phyloP scores from a whole-genome alignment of 306 rosid genomes.

The Biancaea sappan region DNA sequence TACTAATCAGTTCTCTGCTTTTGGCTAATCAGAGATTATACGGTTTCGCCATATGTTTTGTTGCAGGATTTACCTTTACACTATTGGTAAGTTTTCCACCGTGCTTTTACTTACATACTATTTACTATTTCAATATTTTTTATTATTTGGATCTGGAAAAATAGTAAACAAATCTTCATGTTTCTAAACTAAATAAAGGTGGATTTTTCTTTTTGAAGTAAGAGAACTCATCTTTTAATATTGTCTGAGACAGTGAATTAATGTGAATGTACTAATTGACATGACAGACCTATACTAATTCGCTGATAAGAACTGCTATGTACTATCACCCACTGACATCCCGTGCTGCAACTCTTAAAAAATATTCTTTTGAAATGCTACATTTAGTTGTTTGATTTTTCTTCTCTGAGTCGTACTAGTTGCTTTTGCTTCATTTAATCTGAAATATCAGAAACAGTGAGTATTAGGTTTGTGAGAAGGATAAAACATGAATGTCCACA shows the following conservation, averaged over 20 bases:
- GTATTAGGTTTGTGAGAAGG: background rate
- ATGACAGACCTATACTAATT: background rate
- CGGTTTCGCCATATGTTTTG: slow-evolving; percentile 86
- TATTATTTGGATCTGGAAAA: slow-evolving; percentile 19
- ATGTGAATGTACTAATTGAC: background rate
- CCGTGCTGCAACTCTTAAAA: background rate
- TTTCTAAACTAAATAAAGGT: background rate
- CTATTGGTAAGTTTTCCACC: slow-evolving; percentile 62
- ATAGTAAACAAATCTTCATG: background rate
- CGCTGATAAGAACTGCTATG: background rate
- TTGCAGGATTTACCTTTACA: slow-evolving; percentile 78
- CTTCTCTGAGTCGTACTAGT: background rate
- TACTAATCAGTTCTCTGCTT: slow-evolving; percentile 33
- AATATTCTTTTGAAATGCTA: background rate
- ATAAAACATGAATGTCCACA: background rate
- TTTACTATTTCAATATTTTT: background rate
- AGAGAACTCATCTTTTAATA: background rate
- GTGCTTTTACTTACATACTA: background rate
- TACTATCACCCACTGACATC: background rate
- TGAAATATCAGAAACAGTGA: background rate
- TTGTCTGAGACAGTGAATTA: background rate
- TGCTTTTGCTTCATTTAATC: background rate
- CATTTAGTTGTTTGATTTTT: background rate
- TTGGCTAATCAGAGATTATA: slow-evolving; percentile 63
- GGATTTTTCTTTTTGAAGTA: background rate